Percentiles rank a stretch among this genome's conserved stretches.
These are phyloP conservation scores for Aspergillus tanneri DNA, from an alignment of 2,329 filamentous ascomycete genomes.

Conservation along the genomic window DNA sequence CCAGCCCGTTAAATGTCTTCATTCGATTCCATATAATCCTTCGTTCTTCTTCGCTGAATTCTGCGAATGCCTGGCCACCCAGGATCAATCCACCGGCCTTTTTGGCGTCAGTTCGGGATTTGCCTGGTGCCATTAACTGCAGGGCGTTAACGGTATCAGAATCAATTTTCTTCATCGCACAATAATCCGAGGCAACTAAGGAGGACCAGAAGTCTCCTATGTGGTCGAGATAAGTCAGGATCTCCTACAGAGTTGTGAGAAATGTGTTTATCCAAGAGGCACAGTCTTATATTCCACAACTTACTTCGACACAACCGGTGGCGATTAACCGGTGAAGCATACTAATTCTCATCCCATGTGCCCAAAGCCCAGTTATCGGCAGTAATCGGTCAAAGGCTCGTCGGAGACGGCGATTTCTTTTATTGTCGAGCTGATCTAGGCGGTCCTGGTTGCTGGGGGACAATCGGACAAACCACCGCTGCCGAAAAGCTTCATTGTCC, in stretches of 20 bases:
- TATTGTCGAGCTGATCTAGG: conserved; percentile 16
- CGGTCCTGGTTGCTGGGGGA: conserved; percentile 17
- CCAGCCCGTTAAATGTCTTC: conserved; percentile 17
- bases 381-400: conserved; percentile 35
- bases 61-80: conserved; percentile 33
- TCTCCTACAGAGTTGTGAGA: no score
- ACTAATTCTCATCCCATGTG: no score
- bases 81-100: conserved; percentile 28
- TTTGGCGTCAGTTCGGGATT: conserved; percentile 25
- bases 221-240: conserved; percentile 33
- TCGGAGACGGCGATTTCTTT: conserved; percentile 16
- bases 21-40: conserved; percentile 29
- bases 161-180: conserved; percentile 31
- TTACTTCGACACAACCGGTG: no score
- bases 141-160: conserved; percentile 32
- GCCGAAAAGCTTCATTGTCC: conserved; percentile 15
- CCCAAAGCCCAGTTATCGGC: no score
- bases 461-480: conserved; percentile 20
- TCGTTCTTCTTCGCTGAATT: conserved; percentile 31
- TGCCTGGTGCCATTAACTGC: conserved; percentile 32
- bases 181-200: conserved; percentile 28
- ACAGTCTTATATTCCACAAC: no score
- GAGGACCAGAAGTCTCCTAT: conserved; percentile 34
- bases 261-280: no score
- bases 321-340: no score